phyloP scores from a whole-genome alignment of 495 filamentous ascomycete genomes.

The Pyrenula massariospora region DNA sequence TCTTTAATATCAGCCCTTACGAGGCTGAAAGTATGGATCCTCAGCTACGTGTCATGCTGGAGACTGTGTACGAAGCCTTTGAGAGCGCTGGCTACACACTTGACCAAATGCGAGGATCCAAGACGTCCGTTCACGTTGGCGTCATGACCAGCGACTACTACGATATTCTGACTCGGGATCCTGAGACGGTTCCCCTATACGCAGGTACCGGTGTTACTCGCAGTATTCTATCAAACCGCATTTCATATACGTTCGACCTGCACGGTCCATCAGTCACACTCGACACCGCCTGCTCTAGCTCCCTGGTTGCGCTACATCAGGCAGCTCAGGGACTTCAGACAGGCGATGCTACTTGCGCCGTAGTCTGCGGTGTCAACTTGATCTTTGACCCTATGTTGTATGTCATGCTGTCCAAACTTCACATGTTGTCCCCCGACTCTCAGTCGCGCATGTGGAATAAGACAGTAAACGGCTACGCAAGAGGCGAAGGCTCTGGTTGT shows the following conservation, averaged over 20 bases:
- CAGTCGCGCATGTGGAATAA: constrained; percentile 3
- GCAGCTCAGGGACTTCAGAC: constrained; percentile 12
- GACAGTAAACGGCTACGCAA: constrained; percentile 38
- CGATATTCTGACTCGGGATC: constrained; percentile 26
- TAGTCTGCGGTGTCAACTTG: constrained; percentile 37
- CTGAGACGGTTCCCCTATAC: constrained; percentile 26
- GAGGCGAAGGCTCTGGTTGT: constrained; percentile 39
- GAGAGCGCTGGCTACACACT: constrained; percentile 10
- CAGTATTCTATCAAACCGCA: constrained; percentile 23
- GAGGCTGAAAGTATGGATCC: constrained; percentile 31
- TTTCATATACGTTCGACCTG: constrained; percentile 24
- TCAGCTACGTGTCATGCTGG: neutral
- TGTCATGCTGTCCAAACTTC: constrained; percentile 14
- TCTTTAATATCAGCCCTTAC: constrained; percentile 14
- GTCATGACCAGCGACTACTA: constrained; percentile 32
- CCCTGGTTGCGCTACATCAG: constrained; percentile 17
- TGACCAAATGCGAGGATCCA: constrained; percentile 4
- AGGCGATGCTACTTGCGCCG: constrained; percentile 19
- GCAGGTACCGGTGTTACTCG: constrained; percentile 32
- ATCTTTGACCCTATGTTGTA: constrained; percentile 23
- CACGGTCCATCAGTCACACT: constrained; percentile 17
- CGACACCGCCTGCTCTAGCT: constrained; percentile 27
- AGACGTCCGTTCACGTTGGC: constrained; percentile 29
- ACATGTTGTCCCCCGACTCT: constrained; percentile 14
- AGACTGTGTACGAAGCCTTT: constrained; percentile 13